Conservation (phyloP, 306 rosid genomes). For the Cucurbita ficifolia region DNA sequence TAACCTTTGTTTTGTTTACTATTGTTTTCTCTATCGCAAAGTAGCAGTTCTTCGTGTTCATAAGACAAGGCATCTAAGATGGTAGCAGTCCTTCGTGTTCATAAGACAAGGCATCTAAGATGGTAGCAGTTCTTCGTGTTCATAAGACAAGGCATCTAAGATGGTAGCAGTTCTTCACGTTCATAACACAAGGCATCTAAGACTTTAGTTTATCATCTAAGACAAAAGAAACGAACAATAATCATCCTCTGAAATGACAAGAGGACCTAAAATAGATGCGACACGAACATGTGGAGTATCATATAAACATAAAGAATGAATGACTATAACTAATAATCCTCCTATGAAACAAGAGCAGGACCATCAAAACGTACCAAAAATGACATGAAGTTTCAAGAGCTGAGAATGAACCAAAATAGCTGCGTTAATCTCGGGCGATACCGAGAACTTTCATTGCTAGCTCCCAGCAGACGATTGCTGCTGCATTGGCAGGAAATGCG, state of each 20-base stretch:
- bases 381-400: neutral
- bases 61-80: too few species aligned
- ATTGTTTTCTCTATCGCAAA: too few species aligned
- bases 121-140: too few species aligned
- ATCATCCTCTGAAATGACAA: too few species aligned
- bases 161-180: too few species aligned
- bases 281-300: neutral
- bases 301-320: neutral
- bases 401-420: slow-evolving; percentile 1
- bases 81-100: too few species aligned
- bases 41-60: too few species aligned
- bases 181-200: too few species aligned
- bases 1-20: neutral
- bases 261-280: neutral
- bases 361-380: neutral
- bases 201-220: too few species aligned
- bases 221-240: too few species aligned
- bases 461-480: slow-evolving; percentile 88
- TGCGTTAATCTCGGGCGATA: slow-evolving; percentile 32
- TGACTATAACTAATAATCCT: neutral
- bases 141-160: too few species aligned
- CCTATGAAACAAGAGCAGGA: neutral
- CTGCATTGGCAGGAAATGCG: slow-evolving; percentile 92
- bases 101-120: too few species aligned
- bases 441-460: slow-evolving; percentile 66